Conservation (phyloP, 495 filamentous ascomycete genomes). For the Beverwykella pulmonaria region DNA sequence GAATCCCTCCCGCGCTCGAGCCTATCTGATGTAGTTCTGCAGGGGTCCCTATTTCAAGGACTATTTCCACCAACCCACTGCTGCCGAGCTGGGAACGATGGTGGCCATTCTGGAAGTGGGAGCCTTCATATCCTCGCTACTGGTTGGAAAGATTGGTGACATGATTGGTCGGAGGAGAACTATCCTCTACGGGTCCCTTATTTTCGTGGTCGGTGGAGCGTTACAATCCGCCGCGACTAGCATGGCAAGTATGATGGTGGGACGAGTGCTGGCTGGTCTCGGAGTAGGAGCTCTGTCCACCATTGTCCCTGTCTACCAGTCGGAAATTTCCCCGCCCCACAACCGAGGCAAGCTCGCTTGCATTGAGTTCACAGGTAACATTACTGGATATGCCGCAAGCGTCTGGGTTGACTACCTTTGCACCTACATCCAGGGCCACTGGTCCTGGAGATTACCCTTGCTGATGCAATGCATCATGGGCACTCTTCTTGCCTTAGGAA, state of each 20-base stretch:
- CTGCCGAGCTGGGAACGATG: constrained; percentile 88
- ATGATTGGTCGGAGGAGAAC: constrained; percentile 86
- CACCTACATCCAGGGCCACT: constrained; percentile 80
- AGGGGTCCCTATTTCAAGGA: constrained; percentile 85
- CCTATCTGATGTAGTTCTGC: constrained; percentile 18
- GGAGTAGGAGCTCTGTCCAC: constrained; percentile 94
- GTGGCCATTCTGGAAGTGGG: constrained; percentile 95
- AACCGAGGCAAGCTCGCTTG: constrained; percentile 94
- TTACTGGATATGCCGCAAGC: constrained; percentile 89
- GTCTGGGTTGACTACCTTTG: constrained; percentile 99
- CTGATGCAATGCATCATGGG: constrained; percentile 96
- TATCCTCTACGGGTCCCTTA: constrained; percentile 88
- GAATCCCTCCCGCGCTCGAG: constrained; percentile 7
- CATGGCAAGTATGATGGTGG: constrained; percentile 90
- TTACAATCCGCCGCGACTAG: constrained; percentile 79
- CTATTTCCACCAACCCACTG: constrained; percentile 86
- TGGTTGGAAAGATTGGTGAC: constrained; percentile 89
- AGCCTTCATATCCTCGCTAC: constrained; percentile 84
- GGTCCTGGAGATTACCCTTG: constrained; percentile 89
- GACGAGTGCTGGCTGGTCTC: constrained; percentile 87
- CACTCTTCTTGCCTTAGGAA: constrained; percentile 76
- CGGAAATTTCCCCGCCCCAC: constrained; percentile 95
- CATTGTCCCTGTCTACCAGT: constrained; percentile 97
- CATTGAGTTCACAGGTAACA: constrained; percentile 97
- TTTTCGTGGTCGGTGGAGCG: constrained; percentile 89